Percentiles rank a stretch among this genome's conserved stretches.
Evolutionary conservation across 441 rosid species (phyloP).

Genomic region (Melastoma candidum): DNA sequence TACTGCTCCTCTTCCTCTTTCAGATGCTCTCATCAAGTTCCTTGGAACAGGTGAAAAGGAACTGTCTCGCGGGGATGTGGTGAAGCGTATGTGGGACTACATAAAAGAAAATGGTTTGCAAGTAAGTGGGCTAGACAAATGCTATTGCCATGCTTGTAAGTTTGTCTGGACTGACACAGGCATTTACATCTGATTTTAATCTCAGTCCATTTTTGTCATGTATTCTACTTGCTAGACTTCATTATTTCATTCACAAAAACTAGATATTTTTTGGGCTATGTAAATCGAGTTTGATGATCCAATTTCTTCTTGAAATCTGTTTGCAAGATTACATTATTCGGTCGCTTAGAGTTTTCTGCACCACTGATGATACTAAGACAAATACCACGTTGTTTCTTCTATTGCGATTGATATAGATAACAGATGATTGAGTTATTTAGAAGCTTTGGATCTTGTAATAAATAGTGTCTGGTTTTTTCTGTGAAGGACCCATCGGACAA

Average conservation of each 20-base stretch:
- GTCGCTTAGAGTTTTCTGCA: too few relatives aligned
- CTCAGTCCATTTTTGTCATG: too few relatives aligned
- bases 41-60: slow-evolving; percentile 55
- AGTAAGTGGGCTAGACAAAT: slow-evolving; percentile 23
- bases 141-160: neutral
- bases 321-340: too few relatives aligned
- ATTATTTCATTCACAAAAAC: too few relatives aligned
- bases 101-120: slow-evolving; percentile 61
- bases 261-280: too few relatives aligned
- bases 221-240: too few relatives aligned
- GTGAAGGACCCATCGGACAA: slow-evolving; percentile 45
- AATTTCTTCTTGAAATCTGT: too few relatives aligned
- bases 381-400: too few relatives aligned
- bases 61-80: slow-evolving; percentile 45
- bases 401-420: neutral
- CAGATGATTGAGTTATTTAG: neutral
- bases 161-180: too few relatives aligned
- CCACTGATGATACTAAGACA: too few relatives aligned
- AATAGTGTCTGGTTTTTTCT: slow-evolving; percentile 10
- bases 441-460: neutral
- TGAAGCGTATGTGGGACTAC: slow-evolving; percentile 70
- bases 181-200: too few relatives aligned
- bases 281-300: too few relatives aligned
- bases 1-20: slow-evolving; percentile 55
- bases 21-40: slow-evolving; percentile 53